Conservation (phyloP, 352 stramenopile species). For the Sclerospora graminicola region DNA sequence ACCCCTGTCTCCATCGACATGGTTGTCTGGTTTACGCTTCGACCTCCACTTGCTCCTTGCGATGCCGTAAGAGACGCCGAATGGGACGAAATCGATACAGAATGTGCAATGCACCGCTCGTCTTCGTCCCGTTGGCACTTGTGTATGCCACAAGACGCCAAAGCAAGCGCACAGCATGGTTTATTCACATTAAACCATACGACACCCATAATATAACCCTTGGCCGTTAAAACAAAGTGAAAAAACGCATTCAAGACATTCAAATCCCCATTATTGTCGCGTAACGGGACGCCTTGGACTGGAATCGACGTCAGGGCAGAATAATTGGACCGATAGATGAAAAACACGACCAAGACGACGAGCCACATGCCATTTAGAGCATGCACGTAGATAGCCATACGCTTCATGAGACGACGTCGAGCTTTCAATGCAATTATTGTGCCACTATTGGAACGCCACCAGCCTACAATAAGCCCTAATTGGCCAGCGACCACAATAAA, state of each 20-base stretch:
- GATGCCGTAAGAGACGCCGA: conserved; percentile 19
- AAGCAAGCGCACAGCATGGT: conserved; percentile 31
- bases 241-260: conserved; percentile 41
- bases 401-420: conserved; percentile 59
- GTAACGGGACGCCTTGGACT: conserved; percentile 5
- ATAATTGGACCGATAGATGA: conserved; percentile 42
- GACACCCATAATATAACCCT: conserved; percentile 50
- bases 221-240: conserved; percentile 47
- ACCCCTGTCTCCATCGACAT: conserved; percentile 19
- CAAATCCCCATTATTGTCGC: conserved; percentile 7
- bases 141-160: conserved; percentile 22
- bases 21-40: conserved; percentile 7
- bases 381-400: conserved; percentile 63
- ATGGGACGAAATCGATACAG: conserved; percentile 13
- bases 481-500: conserved; percentile 49
- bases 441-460: conserved; percentile 69
- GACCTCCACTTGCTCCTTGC: conserved; percentile 2
- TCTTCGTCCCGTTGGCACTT: conserved; percentile 16
- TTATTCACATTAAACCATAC: conserved; percentile 64
- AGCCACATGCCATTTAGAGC: conserved; percentile 60
- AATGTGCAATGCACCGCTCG: conserved; percentile 8
- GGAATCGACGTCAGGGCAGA: conserved; percentile 28
- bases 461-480: conserved; percentile 48
- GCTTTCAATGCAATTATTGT: conserved; percentile 64
- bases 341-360: conserved; percentile 45